Evolutionary conservation across 192 early-diverging fungal species (phyloP), one percentile per base, ranked within the genome.

Genomic region (Gamsiella multidivaricata): DNA sequence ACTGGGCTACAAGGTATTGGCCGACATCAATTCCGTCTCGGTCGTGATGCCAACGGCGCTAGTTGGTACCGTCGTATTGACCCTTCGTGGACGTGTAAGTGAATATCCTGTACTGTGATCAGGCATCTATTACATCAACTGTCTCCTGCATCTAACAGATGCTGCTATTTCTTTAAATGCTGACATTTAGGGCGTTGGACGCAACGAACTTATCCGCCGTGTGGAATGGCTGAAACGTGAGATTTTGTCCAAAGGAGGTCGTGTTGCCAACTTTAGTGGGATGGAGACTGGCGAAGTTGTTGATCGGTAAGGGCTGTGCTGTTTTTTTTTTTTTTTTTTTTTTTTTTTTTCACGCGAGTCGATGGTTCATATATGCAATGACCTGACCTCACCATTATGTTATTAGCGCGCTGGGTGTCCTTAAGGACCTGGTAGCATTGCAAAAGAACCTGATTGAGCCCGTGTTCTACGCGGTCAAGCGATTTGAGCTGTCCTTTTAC

Each of bases 11-110:
- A 82, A 83, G 55, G 81, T 88, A 18, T 59, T 88, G 31, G 81
- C 87, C 18, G 87, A 88, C 54, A 88, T 88, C 65, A 95, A 95
- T 80, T 71, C 86, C 7, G 88, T 91, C 47, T 86, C 86, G 5
- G 92, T 94, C 49, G 88, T 93, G 12, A 95, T 95, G 94, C 94
- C 94, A 14, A 92, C 94, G 14, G 91, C 94, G 12, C 69, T 95
- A 25, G 90, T 95, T 8, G 92, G 92, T 15, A 94, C 94, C 0
- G 85, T 93, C 22, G 81, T 95, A 26, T 67, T 95, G 59, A 95
- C 94, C 0, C 75, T 95, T n/a, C 87, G 94, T 75, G 94, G 94
- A 23, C 81, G 92, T 23, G 82, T 90, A 88, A 33, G 88, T 92
- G 28, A 70, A 83, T 81, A 49, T 57, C 75, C 15, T 14, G 3